A percentile compares a stretch with the other conserved stretches of the same genome.
Conservation (phyloP, 768 basidiomycete species). For the Tricholoma sp. region DNA sequence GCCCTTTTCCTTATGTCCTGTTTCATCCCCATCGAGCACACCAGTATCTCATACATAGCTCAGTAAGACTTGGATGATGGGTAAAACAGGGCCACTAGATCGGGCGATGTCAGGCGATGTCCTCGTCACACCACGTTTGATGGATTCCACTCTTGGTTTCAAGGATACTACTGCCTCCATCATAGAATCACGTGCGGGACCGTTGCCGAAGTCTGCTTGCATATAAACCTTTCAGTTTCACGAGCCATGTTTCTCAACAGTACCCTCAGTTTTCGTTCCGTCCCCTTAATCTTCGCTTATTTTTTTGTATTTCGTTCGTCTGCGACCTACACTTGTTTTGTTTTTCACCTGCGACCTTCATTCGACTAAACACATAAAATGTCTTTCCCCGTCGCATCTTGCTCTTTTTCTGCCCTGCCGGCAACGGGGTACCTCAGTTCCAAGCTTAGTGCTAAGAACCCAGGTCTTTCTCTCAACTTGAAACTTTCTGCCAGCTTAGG, state of each 20-base stretch:
- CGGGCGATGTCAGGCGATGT: constrained; percentile 4
- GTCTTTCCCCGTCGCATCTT: constrained; percentile 12
- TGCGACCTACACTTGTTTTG: constrained; percentile 1
- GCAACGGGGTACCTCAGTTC: not conserved
- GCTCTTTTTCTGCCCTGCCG: constrained; percentile 3
- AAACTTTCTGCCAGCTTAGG: not conserved
- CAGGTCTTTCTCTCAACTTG: constrained; percentile 11
- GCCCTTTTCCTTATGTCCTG: not conserved
- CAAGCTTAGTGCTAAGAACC: constrained; percentile 11
- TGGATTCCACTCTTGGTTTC: constrained; percentile 7
- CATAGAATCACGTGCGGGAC: constrained; percentile 6
- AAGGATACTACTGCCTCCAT: not conserved
- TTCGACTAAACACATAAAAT: not conserved
- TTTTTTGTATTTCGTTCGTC: not conserved
- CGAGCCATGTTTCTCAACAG: not conserved
- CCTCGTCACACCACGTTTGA: constrained; percentile 10
- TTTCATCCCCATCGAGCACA: not conserved
- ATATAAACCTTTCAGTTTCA: constrained; percentile 6
- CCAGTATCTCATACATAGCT: no score
- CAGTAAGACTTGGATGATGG: no score
- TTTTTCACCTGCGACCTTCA: not conserved
- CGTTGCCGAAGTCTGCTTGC: not conserved
- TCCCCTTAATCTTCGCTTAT: not conserved
- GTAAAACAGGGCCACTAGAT: not conserved
- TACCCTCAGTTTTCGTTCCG: not conserved